Evolutionary conservation across 192 early-diverging fungal genomes (phyloP).

Genomic region (Coemansia reversa): DNA sequence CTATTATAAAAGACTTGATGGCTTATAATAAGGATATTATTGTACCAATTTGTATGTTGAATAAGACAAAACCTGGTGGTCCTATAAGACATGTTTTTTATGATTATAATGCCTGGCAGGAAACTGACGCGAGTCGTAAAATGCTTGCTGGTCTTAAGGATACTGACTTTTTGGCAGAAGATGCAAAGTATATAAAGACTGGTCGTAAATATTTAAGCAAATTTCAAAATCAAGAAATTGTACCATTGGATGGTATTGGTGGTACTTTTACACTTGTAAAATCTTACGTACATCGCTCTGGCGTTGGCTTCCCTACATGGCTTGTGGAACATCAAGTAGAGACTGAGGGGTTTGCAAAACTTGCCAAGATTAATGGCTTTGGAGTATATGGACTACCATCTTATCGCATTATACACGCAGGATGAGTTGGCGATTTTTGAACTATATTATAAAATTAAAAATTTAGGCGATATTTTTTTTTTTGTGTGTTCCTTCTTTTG

Average conservation of each 20-base stretch:
- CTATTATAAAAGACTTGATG: conserved; percentile 63
- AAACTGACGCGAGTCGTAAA: conserved; percentile 58
- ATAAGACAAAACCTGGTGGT: conserved; percentile 35
- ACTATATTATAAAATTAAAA: no score
- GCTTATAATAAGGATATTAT: conserved; percentile 65
- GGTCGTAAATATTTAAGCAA: conserved; percentile 40
- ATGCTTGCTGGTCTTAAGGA: conserved; percentile 50
- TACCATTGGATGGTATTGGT: conserved; percentile 66
- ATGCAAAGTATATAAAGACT: conserved; percentile 13
- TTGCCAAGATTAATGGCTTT: conserved; percentile 64
- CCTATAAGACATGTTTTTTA: conserved; percentile 56
- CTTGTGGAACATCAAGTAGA: conserved; percentile 68
- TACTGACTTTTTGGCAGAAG: conserved; percentile 15
- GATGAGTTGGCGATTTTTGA: no score
- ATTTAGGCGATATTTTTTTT: no score
- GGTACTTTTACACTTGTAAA: conserved; percentile 68
- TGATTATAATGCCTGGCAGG: conserved; percentile 71
- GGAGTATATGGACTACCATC: conserved; percentile 64
- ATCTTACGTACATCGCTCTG: conserved; percentile 65
- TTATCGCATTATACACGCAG: conserved; percentile 45
- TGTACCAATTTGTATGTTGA: conserved; percentile 61
- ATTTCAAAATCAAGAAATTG: conserved; percentile 49
- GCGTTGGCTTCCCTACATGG: conserved; percentile 62
- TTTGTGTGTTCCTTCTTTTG: no score
- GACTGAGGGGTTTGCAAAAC: conserved; percentile 72